phyloP scores from a whole-genome alignment of 140 eudicot genomes.

The Anethum foeniculum region DNA sequence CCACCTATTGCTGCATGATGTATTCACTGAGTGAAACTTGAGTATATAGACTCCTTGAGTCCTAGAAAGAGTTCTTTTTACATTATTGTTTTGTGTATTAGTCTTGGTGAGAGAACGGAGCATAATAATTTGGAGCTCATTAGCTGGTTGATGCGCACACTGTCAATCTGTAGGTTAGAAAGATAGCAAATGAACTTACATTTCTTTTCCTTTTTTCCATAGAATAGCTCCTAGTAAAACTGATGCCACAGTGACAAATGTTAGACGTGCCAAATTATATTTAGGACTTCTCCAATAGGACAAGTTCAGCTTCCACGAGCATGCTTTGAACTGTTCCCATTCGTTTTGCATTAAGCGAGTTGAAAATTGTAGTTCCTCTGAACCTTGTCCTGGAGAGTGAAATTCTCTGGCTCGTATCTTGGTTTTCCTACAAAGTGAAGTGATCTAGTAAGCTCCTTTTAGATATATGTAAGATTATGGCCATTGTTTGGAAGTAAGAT shows the following conservation, averaged over 20 bases:
- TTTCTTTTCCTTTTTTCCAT: conserved; percentile 14
- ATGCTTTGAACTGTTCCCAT: conserved; percentile 20
- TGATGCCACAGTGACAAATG: conserved; percentile 27
- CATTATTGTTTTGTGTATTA: not conserved
- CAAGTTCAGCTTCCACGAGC: conserved; percentile 17
- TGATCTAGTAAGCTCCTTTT: not conserved
- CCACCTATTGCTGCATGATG: not conserved
- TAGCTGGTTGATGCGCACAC: not conserved
- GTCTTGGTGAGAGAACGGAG: not conserved
- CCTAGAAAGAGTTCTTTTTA: not conserved
- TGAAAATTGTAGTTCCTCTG: conserved; percentile 5
- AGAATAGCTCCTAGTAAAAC: conserved; percentile 38
- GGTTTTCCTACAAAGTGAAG: conserved; percentile 11
- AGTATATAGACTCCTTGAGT: not conserved
- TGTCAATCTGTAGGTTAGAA: not conserved
- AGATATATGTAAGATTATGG: not conserved
- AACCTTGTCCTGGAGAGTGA: conserved; percentile 12
- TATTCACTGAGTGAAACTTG: not conserved
- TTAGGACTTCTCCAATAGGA: conserved; percentile 24
- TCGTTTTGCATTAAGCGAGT: conserved; percentile 5
- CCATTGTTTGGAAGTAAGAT: not conserved
- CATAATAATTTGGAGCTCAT: not conserved
- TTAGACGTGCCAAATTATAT: conserved; percentile 38
- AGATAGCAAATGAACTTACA: not conserved
- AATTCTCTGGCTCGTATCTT: conserved; percentile 10